Conservation (phyloP, 2,329 filamentous ascomycete genomes). For the Calonectria leucothoes region DNA sequence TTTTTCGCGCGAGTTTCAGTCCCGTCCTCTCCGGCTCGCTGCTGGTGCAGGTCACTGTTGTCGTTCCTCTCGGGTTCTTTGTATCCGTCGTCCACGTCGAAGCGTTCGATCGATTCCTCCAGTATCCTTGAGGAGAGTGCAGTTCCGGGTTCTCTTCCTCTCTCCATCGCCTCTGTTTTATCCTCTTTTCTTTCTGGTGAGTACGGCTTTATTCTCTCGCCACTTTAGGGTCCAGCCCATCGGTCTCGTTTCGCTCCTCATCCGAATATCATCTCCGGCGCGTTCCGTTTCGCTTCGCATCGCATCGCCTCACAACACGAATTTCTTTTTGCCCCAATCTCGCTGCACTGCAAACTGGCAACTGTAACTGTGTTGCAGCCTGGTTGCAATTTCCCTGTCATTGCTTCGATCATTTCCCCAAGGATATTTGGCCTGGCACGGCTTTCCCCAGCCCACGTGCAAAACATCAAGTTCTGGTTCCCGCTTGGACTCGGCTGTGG, state of each 20-base stretch:
- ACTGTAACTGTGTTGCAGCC: neutral
- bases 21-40: slow-evolving; percentile 43
- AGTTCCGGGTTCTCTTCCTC: slow-evolving; percentile 28
- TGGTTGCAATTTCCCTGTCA: neutral
- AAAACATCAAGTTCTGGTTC: neutral
- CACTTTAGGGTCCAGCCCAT: neutral
- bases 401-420: neutral
- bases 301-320: neutral
- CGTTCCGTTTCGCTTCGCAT: neutral
- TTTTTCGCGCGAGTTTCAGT: slow-evolving; percentile 46
- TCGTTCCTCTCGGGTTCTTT: slow-evolving; percentile 29
- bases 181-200: slow-evolving; percentile 37
- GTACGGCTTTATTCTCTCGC: slow-evolving; percentile 10
- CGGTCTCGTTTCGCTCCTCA: neutral
- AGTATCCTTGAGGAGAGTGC: slow-evolving; percentile 31
- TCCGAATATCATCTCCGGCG: neutral
- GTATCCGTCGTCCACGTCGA: slow-evolving; percentile 17
- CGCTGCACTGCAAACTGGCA: neutral
- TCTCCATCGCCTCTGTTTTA: slow-evolving; percentile 22
- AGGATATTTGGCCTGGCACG: neutral
- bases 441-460: neutral
- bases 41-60: slow-evolving; percentile 41
- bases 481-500: neutral
- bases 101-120: slow-evolving; percentile 23
- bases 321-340: neutral